Conservation (phyloP, 1,284 basidiomycete genomes). For the Rhodotorula sp. region DNA sequence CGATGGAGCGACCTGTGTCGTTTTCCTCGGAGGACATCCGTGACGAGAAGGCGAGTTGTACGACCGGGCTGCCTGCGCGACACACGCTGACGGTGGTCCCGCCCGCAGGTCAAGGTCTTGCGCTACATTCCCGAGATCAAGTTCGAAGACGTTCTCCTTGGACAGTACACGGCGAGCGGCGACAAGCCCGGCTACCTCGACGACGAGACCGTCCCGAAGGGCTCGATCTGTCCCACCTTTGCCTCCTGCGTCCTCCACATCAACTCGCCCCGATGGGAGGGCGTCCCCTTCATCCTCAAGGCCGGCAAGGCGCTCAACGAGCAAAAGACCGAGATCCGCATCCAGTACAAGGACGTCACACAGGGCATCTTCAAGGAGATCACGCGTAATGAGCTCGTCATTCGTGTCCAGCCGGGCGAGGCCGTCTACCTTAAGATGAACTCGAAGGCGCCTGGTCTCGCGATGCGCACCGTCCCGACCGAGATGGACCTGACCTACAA, state of each 20-base stretch:
- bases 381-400: conserved; percentile 88
- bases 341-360: conserved; percentile 95
- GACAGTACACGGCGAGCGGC: conserved; percentile 77
- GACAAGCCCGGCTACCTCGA: conserved; percentile 97
- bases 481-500: conserved; percentile 98
- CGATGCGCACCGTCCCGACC: conserved; percentile 82
- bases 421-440: conserved; percentile 95
- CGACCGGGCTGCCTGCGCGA: no score
- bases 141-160: conserved; percentile 74
- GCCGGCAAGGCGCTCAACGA: conserved; percentile 96
- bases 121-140: conserved; percentile 81
- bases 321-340: conserved; percentile 92
- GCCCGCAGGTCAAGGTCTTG: conserved; percentile 80
- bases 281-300: conserved; percentile 94
- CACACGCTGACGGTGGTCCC: conserved; percentile 8
- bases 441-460: conserved; percentile 84
- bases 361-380: conserved; percentile 94
- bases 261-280: conserved; percentile 93
- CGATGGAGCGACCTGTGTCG: conserved; percentile 97
- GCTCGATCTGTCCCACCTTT: conserved; percentile 87
- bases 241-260: conserved; percentile 85
- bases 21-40: conserved; percentile 94
- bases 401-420: conserved; percentile 91
- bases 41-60: conserved; percentile 77
- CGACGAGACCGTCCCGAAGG: conserved; percentile 86